These are phyloP conservation scores for Zygotorulaspora mrakii DNA, from an alignment of 1,139 yeast species.

Conservation along the genomic window DNA sequence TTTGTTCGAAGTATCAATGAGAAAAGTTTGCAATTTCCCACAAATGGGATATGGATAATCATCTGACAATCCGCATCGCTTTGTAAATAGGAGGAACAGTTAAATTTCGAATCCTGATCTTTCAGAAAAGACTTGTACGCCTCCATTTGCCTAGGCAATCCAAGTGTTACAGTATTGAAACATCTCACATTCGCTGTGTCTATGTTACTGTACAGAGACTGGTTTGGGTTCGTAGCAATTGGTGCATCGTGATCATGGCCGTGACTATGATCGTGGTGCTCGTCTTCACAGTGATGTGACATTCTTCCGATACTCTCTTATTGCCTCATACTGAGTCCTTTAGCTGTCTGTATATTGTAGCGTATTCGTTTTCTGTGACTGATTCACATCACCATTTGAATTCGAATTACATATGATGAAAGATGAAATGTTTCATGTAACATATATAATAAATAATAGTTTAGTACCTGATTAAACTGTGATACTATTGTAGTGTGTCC, in stretches of 20 bases:
- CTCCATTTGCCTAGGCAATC: conserved; percentile 37
- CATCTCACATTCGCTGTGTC: conserved; percentile 60
- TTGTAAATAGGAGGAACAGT: conserved; percentile 48
- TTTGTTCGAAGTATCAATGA: conserved; percentile 68
- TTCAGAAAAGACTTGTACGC: conserved; percentile 53
- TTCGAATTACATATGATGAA: too few relatives aligned
- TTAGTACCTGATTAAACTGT: too few relatives aligned
- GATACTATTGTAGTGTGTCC: background rate
- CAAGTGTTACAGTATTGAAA: conserved; percentile 56
- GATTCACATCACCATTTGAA: background rate
- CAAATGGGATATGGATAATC: conserved; percentile 73
- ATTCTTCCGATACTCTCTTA: conserved; percentile 11
- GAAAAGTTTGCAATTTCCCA: conserved; percentile 68
- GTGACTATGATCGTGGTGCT: conserved; percentile 38
- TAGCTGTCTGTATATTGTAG: background rate
- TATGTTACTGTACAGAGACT: conserved; percentile 60
- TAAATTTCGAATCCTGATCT: conserved; percentile 42
- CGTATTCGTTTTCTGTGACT: conserved; percentile 1
- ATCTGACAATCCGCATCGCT: conserved; percentile 84
- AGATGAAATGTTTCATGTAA: too few relatives aligned
- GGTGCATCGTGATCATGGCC: conserved; percentile 57
- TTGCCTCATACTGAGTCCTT: background rate
- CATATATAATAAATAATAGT: too few relatives aligned
- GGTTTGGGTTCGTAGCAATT: conserved; percentile 65
- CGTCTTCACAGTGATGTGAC: conserved; percentile 32